A percentile compares a stretch with the other conserved stretches of the same genome.
phyloP scores from a whole-genome alignment of 176 grass and related monocot species.

The Melocanna baccifera region DNA sequence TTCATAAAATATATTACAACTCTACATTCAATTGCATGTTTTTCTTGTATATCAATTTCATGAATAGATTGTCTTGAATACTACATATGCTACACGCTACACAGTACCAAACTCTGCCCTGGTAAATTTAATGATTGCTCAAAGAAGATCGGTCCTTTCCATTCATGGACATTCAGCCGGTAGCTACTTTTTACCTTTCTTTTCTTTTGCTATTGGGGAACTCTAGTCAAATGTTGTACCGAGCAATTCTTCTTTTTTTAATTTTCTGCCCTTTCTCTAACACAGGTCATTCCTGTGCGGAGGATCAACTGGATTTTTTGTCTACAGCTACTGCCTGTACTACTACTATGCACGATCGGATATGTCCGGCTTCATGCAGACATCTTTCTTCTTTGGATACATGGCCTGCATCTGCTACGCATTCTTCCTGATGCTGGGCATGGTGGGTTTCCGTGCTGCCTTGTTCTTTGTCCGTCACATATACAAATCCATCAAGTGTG shows the following conservation, averaged over 20 bases:
- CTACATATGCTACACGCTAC: neutral
- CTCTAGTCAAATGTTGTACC: neutral
- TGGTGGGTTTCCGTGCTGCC: slow-evolving; percentile 85
- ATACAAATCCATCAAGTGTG: slow-evolving; percentile 97
- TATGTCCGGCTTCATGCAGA: slow-evolving; percentile 99
- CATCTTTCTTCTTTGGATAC: slow-evolving; percentile 98
- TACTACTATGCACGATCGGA: slow-evolving; percentile 93
- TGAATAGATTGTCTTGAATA: neutral
- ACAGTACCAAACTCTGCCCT: neutral
- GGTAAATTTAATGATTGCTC: neutral
- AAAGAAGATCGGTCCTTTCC: neutral
- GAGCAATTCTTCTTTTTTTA: neutral
- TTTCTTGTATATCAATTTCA: neutral
- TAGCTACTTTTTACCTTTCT: neutral
- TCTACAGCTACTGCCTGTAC: slow-evolving; percentile 94
- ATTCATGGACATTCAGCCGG: neutral
- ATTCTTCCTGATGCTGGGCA: slow-evolving; percentile 93
- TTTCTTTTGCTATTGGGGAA: neutral
- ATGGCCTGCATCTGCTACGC: slow-evolving; percentile 99
- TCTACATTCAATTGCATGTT: neutral
- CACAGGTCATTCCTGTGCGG: slow-evolving; percentile 87
- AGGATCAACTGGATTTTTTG: slow-evolving; percentile 88
- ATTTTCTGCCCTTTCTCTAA: neutral
- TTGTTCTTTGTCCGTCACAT: slow-evolving; percentile 97
- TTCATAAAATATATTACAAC: neutral